Percentiles rank a stretch among this genome's conserved stretches.
Conservation (phyloP, 2,329 filamentous ascomycete genomes). For the Plectosphaerella cucumerina region DNA sequence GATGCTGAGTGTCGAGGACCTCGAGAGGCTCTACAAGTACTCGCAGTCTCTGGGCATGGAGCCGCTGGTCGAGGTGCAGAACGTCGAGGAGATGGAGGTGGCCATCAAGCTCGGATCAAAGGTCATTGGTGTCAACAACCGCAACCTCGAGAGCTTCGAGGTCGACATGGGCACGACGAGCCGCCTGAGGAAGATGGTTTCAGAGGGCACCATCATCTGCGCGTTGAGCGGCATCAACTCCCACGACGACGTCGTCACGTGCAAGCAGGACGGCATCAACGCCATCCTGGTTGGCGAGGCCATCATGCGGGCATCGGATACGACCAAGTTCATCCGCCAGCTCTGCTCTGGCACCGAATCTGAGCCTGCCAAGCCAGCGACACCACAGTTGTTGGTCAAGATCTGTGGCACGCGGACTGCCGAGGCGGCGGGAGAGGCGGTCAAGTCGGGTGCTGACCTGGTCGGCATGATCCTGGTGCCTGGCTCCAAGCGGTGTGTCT, state of each 20-base stretch:
- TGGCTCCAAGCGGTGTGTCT: constrained; percentile 74
- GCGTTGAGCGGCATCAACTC: constrained; percentile 92
- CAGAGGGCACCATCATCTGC: constrained; percentile 81
- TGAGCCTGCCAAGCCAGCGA: constrained; percentile 25
- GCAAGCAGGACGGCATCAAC: constrained; percentile 84
- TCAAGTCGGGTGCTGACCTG: constrained; percentile 84
- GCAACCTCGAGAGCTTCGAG: constrained; percentile 93
- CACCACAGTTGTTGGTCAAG: constrained; percentile 68
- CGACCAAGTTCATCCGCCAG: constrained; percentile 75
- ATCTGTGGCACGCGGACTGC: constrained; percentile 88
- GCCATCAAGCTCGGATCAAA: constrained; percentile 83
- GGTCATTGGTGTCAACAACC: constrained; percentile 96
- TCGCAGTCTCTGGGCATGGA: constrained; percentile 93
- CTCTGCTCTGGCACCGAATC: constrained; percentile 62
- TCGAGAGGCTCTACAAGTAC: constrained; percentile 81
- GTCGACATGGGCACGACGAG: constrained; percentile 92
- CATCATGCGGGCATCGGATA: constrained; percentile 86
- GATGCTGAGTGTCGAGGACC: constrained; percentile 77
- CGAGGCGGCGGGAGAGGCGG: constrained; percentile 74
- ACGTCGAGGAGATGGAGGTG: constrained; percentile 83
- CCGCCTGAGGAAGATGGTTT: constrained; percentile 81
- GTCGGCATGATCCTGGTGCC: constrained; percentile 90
- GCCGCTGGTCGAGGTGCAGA: constrained; percentile 95
- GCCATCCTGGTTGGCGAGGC: constrained; percentile 94
- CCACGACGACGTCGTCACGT: constrained; percentile 81